These are phyloP conservation scores for Elsinoe batatas DNA, from an alignment of 2,329 filamentous ascomycete species.

Conservation along the genomic window DNA sequence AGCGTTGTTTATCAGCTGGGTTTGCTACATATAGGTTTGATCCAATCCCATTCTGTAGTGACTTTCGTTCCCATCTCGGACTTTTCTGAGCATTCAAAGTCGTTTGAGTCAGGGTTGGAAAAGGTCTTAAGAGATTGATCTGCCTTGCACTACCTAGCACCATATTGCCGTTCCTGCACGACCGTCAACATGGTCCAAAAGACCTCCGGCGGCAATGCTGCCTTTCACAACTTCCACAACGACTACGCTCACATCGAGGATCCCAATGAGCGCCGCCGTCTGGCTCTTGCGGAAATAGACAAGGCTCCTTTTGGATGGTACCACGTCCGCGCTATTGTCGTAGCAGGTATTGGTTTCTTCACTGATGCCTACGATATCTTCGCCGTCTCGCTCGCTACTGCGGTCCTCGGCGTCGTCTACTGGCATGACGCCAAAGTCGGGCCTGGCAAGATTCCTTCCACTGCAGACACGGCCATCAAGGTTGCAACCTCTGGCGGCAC, in stretches of 20 bases:
- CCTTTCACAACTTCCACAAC: conserved; percentile 70
- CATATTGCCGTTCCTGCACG: too few relatives aligned
- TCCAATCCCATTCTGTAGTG: not conserved
- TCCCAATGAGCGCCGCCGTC: conserved; percentile 66
- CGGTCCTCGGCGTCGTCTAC: conserved; percentile 72
- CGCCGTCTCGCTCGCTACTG: conserved; percentile 60
- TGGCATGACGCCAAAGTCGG: conserved; percentile 40
- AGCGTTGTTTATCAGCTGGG: not conserved
- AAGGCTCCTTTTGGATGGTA: conserved; percentile 78
- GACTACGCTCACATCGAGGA: conserved; percentile 57
- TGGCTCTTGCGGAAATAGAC: conserved; percentile 73
- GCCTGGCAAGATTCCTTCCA: conserved; percentile 48
- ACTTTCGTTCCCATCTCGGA: not conserved
- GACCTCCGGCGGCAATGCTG: conserved; percentile 56
- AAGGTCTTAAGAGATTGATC: too few relatives aligned
- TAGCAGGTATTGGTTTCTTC: conserved; percentile 81
- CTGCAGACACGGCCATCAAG: conserved; percentile 73
- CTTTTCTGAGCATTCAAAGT: too few relatives aligned
- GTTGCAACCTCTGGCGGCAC: conserved; percentile 75
- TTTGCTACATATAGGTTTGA: not conserved
- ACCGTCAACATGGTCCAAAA: conserved; percentile 13
- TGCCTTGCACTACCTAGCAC: too few relatives aligned
- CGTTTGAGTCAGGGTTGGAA: too few relatives aligned
- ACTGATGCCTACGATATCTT: conserved; percentile 76
- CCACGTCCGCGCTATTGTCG: conserved; percentile 65